Conservation (phyloP, 305 asterid genomes). For the Stenogyne calaminthoides region DNA sequence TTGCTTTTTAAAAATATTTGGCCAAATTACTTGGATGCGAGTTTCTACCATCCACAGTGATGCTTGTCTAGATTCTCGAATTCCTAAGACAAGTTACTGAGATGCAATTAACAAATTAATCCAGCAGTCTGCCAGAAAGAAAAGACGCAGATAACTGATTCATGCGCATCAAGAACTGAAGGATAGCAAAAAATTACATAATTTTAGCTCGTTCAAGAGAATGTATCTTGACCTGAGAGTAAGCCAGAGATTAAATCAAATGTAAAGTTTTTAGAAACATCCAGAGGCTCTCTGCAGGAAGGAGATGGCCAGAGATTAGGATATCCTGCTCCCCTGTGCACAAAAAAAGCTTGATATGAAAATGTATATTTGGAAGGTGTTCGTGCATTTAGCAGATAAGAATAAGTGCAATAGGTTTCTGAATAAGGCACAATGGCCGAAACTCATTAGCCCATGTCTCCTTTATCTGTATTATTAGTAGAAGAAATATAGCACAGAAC, state of each 20-base stretch:
- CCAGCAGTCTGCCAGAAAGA: constrained; percentile 7
- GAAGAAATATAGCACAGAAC: background rate
- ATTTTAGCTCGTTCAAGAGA: constrained; percentile 16
- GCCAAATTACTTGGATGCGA: background rate
- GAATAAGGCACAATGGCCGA: background rate
- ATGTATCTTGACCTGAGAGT: constrained; percentile 57
- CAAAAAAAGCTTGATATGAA: constrained; percentile 19
- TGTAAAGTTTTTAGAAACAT: constrained; percentile 82
- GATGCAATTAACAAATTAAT: background rate
- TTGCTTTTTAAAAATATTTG: background rate
- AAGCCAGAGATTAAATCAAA: constrained; percentile 82
- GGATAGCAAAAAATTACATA: background rate
- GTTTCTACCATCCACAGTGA: background rate
- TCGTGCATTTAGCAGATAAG: constrained; percentile 10
- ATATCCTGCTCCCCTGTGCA: constrained; percentile 85
- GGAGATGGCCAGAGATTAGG: constrained; percentile 97
- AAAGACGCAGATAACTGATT: constrained; percentile 17
- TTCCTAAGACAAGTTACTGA: background rate
- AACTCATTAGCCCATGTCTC: background rate
- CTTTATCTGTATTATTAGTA: background rate
- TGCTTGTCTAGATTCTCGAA: background rate
- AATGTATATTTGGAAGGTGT: constrained; percentile 18
- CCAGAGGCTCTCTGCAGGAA: constrained; percentile 89
- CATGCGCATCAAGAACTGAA: constrained; percentile 15
- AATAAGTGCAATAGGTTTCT: constrained; percentile 23